These are phyloP conservation scores for Clarireedia paspali DNA, from an alignment of 2,329 filamentous ascomycete species.

Conservation along the genomic window DNA sequence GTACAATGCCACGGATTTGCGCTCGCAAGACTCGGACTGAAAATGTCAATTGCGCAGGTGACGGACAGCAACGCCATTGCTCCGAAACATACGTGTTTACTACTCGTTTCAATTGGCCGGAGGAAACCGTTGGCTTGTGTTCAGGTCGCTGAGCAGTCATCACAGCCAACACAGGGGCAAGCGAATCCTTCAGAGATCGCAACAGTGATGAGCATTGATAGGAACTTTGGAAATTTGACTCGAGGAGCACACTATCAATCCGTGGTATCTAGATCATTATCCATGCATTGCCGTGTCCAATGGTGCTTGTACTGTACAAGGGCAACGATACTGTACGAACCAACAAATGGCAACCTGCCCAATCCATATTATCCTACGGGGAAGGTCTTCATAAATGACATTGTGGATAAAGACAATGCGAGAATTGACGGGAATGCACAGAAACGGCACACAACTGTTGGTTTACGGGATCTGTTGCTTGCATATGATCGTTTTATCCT, in stretches of 20 bases:
- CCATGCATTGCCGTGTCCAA: not conserved
- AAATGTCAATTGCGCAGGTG: not conserved
- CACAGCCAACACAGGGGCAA: slow-evolving; percentile 1
- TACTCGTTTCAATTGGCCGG: not conserved
- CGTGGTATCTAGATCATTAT: not conserved
- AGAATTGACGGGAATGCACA: slow-evolving; percentile 5
- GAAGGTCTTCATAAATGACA: not conserved
- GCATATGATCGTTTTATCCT: not conserved
- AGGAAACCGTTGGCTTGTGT: not conserved
- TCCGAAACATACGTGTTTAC: too few species aligned
- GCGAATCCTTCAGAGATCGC: not conserved
- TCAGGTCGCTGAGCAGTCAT: not conserved
- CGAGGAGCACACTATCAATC: not conserved
- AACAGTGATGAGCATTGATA: not conserved
- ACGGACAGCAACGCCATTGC: not conserved
- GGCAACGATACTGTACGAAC: not conserved
- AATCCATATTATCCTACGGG: too few species aligned
- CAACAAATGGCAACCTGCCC: not conserved
- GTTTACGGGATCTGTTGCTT: slow-evolving; percentile 1
- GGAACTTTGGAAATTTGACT: not conserved
- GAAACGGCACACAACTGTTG: slow-evolving; percentile 1
- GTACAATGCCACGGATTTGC: not conserved
- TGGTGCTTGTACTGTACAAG: not conserved
- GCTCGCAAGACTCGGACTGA: not conserved
- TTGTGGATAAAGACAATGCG: slow-evolving; percentile 5